Percentiles rank a stretch among this genome's conserved stretches.
phyloP scores from a whole-genome alignment of 257 asterid genomes.

The Ophiorrhiza pumila region DNA sequence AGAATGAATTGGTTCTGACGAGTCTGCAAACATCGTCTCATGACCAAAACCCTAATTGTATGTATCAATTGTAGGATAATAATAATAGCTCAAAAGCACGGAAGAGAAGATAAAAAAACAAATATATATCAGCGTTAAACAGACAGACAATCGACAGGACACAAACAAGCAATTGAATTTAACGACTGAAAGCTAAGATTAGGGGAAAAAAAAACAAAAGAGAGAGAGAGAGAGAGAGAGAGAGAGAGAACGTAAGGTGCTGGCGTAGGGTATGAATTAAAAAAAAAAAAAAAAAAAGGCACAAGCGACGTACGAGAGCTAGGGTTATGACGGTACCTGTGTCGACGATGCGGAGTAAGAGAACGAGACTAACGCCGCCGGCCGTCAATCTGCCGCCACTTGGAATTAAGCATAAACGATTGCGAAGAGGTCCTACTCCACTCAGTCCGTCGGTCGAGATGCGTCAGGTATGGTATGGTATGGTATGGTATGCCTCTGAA shows the following conservation, averaged over 20 bases:
- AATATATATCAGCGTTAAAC: neutral
- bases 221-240: neutral
- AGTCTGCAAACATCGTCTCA: no score
- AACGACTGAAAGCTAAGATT: no score
- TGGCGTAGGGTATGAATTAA: no score
- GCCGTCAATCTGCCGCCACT: constrained; percentile 8
- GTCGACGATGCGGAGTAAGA: neutral
- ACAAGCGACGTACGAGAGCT: neutral
- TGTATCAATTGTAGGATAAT: no score
- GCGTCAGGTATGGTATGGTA: no score
- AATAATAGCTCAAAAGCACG: neutral
- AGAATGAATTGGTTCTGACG: no score
- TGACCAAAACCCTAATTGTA: neutral
- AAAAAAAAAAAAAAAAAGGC: neutral
- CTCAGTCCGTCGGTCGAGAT: neutral
- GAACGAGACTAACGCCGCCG: neutral
- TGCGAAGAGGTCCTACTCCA: neutral
- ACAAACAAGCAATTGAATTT: neutral
- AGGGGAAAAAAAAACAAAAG: no score
- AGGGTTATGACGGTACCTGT: constrained; percentile 15
- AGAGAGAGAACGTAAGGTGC: no score
- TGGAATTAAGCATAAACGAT: neutral
- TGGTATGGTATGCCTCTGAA: no score
- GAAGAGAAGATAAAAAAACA: neutral
- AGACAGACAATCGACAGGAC: neutral